Evolutionary conservation across 345 rosid species (phyloP).

Genomic region (Combretum micranthum): DNA sequence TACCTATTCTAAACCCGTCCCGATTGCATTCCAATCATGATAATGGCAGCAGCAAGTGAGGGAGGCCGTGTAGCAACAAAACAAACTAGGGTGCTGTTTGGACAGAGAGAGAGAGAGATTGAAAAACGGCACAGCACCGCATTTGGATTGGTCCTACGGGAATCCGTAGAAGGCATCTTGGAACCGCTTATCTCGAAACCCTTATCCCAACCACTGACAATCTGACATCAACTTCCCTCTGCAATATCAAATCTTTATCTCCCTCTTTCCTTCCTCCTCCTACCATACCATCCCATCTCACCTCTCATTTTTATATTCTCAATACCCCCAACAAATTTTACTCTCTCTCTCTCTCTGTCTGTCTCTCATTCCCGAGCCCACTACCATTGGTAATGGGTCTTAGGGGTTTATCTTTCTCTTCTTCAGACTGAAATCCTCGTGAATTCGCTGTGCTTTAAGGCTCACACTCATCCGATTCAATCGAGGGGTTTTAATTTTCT

Average conservation of each 20-base stretch:
- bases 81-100: background rate
- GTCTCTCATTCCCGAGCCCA: background rate
- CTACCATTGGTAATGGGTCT: constrained; percentile 2
- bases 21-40: too few relatives aligned
- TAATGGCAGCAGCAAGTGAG: too few relatives aligned
- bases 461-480: constrained; percentile 24
- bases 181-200: constrained; percentile 43
- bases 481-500: constrained; percentile 28
- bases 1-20: too few relatives aligned
- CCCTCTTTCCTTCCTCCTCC: background rate
- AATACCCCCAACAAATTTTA: background rate
- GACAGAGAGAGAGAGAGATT: background rate
- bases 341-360: background rate
- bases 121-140: background rate
- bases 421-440: constrained; percentile 25
- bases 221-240: constrained; percentile 3
- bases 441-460: constrained; percentile 29
- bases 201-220: constrained; percentile 38
- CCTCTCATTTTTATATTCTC: background rate
- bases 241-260: constrained; percentile 9
- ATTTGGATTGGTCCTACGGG: constrained; percentile 52
- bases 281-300: background rate
- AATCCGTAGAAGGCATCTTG: constrained; percentile 29
- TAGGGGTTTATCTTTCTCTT: constrained; percentile 5
- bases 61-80: too few relatives aligned